These are phyloP conservation scores for Cnidoscolus chayamansa DNA, from an alignment of 441 rosid genomes.

Conservation along the genomic window DNA sequence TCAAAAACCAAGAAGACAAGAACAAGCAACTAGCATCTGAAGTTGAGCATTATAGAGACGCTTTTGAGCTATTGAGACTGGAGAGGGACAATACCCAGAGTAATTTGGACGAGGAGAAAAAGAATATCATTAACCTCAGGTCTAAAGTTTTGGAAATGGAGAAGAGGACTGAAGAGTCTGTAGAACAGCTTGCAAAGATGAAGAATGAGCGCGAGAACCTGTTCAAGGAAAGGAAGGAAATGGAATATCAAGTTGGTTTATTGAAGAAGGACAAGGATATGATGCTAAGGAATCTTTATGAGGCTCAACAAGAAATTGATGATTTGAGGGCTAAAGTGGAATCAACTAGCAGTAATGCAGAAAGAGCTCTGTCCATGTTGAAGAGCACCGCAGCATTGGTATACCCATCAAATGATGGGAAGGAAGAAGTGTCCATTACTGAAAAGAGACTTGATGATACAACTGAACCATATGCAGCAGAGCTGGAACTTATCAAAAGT, in stretches of 20 bases:
- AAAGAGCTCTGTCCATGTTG: slow-evolving; percentile 41
- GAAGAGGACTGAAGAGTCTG: slow-evolving; percentile 32
- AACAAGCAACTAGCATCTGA: slow-evolving; percentile 33
- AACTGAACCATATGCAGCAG: slow-evolving; percentile 31
- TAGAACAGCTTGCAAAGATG: slow-evolving; percentile 26
- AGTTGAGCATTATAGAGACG: slow-evolving; percentile 31
- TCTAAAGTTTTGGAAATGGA: slow-evolving; percentile 38
- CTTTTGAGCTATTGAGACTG: slow-evolving; percentile 30
- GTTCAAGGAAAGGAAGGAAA: slow-evolving; percentile 27
- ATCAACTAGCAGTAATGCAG: slow-evolving; percentile 26
- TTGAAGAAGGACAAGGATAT: slow-evolving; percentile 39
- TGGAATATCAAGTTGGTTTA: slow-evolving; percentile 24
- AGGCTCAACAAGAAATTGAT: slow-evolving; percentile 32
- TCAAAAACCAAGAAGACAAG: slow-evolving; percentile 31
- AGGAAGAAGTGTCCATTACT: slow-evolving; percentile 25
- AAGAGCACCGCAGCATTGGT: slow-evolving; percentile 45
- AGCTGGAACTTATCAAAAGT: slow-evolving; percentile 46
- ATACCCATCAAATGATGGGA: slow-evolving; percentile 32
- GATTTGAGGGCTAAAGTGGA: slow-evolving; percentile 41
- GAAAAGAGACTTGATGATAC: slow-evolving; percentile 36
- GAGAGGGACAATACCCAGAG: slow-evolving; percentile 43
- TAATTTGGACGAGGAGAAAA: slow-evolving; percentile 39
- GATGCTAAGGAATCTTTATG: slow-evolving; percentile 36
- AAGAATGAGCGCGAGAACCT: slow-evolving; percentile 32
- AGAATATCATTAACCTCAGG: slow-evolving; percentile 30